Percentiles rank a stretch among this genome's conserved stretches.
Evolutionary conservation across 495 filamentous ascomycete genomes (phyloP).

Genomic region (Daldinia decipiens): DNA sequence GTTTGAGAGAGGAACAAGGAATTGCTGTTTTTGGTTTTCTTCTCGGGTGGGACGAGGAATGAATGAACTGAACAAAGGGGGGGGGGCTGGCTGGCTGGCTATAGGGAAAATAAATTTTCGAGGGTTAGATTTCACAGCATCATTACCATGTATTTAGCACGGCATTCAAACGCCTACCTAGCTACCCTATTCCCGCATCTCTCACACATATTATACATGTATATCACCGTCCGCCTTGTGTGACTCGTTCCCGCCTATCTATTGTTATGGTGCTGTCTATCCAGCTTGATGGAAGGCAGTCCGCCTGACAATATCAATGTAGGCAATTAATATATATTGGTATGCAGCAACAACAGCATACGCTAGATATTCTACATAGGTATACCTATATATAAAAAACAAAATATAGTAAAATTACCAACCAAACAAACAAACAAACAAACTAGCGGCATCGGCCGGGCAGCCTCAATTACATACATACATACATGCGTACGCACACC

Average conservation of each 20-base stretch:
- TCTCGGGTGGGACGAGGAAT: slow-evolving; percentile 2
- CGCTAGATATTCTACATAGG: not conserved
- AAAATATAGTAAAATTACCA: not conserved
- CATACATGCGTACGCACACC: not conserved
- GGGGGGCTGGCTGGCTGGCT: slow-evolving; percentile 7
- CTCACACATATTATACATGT: slow-evolving; percentile 2
- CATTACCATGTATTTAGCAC: slow-evolving; percentile 13
- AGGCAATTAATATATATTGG: not conserved
- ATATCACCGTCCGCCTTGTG: not conserved
- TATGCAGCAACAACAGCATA: not conserved
- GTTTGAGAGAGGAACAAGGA: slow-evolving; percentile 1
- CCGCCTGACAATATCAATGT: not conserved
- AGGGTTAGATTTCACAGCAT: slow-evolving; percentile 14
- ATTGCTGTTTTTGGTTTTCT: slow-evolving; percentile 11
- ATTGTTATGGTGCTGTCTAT: not conserved
- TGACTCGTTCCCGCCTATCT: not conserved
- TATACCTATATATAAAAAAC: not conserved
- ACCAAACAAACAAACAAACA: not conserved
- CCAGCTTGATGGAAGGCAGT: not conserved
- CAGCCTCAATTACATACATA: slow-evolving; percentile 5
- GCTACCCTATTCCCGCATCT: slow-evolving; percentile 3
- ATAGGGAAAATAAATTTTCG: slow-evolving; percentile 10
- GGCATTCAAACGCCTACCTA: slow-evolving; percentile 6
- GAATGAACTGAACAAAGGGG: slow-evolving; percentile 3
- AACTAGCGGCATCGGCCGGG: not conserved